Conservation (phyloP, 306 rosid species). For the Senna siamea region DNA sequence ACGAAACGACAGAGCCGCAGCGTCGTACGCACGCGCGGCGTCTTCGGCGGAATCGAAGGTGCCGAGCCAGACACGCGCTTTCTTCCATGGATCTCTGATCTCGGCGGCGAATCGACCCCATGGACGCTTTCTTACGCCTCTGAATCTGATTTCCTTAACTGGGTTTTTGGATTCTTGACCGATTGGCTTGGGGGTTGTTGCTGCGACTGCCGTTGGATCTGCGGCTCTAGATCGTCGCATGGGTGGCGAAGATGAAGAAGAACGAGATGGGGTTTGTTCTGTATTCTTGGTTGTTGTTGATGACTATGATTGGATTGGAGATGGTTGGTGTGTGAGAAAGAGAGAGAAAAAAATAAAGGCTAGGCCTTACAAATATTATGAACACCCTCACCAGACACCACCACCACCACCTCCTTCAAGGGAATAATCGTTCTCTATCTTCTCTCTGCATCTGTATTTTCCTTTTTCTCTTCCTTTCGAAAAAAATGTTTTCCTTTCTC, state of each 20-base stretch:
- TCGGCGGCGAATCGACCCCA: conserved; percentile 97
- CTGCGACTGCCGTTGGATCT: conserved; percentile 42
- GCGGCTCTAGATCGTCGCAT: conserved; percentile 70
- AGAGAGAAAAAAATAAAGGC: background rate
- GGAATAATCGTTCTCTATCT: conserved; percentile 1
- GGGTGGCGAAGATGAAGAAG: conserved; percentile 8
- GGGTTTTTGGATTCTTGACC: conserved; percentile 24
- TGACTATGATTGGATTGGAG: conserved; percentile 18
- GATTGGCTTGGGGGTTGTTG: conserved; percentile 10
- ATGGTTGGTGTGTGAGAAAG: conserved; percentile 39
- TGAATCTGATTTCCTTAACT: conserved; percentile 58
- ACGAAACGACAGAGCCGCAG: conserved; percentile 75
- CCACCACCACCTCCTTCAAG: conserved; percentile 54
- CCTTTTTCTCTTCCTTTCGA: background rate
- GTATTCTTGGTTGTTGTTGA: background rate
- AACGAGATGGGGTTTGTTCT: background rate
- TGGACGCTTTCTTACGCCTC: conserved; percentile 91
- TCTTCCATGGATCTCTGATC: conserved; percentile 91
- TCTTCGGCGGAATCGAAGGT: conserved; percentile 84
- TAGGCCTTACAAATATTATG: conserved; percentile 10
- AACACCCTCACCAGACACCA: conserved; percentile 31
- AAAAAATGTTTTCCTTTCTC: no score
- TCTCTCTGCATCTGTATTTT: background rate
- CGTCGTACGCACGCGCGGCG: conserved; percentile 85
- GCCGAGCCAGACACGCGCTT: conserved; percentile 89